Percentiles rank a stretch among this genome's conserved stretches.
phyloP scores from a whole-genome alignment of 768 basidiomycete genomes.

The Kwoniella dejecticola region DNA sequence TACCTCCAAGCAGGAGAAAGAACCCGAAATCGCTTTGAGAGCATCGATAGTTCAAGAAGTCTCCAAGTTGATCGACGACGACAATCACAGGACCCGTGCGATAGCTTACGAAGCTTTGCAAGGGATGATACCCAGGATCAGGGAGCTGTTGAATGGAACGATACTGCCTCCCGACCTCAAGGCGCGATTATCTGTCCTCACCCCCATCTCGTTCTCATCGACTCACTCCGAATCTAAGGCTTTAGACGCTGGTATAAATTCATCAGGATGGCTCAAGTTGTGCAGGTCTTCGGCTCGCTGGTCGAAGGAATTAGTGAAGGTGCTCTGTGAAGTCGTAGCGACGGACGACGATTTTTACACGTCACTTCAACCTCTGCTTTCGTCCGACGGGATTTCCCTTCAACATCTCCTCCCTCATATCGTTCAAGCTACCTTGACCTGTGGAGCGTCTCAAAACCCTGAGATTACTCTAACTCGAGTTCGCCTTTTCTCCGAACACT shows the following conservation, averaged over 20 bases:
- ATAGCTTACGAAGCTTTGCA: slow-evolving; percentile 22
- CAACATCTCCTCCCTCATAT: slow-evolving; percentile 72
- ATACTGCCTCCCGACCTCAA: background rate
- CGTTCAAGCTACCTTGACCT: slow-evolving; percentile 66
- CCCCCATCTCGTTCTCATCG: background rate
- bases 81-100: slow-evolving; percentile 4
- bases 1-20: slow-evolving; percentile 1
- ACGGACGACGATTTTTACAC: slow-evolving; percentile 65
- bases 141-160: slow-evolving; percentile 3
- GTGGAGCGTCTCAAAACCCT: slow-evolving; percentile 11
- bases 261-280: slow-evolving; percentile 12
- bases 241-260: background rate
- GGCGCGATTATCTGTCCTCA: slow-evolving; percentile 6
- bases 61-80: slow-evolving; percentile 5
- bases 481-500: slow-evolving; percentile 60
- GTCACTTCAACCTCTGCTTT: slow-evolving; percentile 66
- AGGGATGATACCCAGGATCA: slow-evolving; percentile 19
- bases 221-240: background rate
- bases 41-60: slow-evolving; percentile 20
- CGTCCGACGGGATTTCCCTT: slow-evolving; percentile 64
- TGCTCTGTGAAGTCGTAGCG: slow-evolving; percentile 26
- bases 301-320: slow-evolving; percentile 22
- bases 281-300: slow-evolving; percentile 6
- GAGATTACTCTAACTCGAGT: background rate
- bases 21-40: slow-evolving; percentile 17